Evolutionary conservation across 768 basidiomycete species (phyloP).

Genomic region (Boletus rubropictus): DNA sequence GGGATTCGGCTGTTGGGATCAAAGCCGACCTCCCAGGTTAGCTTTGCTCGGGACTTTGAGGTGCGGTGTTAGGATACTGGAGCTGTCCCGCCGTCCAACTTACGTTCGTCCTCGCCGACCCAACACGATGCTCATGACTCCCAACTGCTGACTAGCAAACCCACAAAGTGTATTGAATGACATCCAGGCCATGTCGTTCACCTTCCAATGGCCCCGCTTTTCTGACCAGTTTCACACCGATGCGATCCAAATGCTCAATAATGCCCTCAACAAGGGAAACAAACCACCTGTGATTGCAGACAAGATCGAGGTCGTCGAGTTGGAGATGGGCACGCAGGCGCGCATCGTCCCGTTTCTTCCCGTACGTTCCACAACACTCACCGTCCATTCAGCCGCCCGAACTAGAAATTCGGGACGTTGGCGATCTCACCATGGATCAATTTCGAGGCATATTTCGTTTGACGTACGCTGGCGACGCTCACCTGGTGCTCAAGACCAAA

Average conservation of each 20-base stretch:
- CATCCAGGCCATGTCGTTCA: constrained; percentile 61
- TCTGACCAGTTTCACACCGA: constrained; percentile 94
- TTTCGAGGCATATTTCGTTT: constrained; percentile 96
- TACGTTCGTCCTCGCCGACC: constrained; percentile 13
- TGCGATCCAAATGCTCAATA: constrained; percentile 95
- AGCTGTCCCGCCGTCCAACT: constrained; percentile 2
- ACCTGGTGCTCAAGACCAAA: constrained; percentile 81
- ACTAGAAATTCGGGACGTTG: constrained; percentile 94
- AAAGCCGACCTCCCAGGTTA: too few relatives aligned
- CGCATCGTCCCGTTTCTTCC: constrained; percentile 14
- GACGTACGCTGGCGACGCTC: constrained; percentile 91
- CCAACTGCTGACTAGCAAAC: constrained; percentile 1
- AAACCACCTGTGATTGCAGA: constrained; percentile 98
- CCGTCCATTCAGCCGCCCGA: constrained; percentile 75
- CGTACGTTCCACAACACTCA: too few relatives aligned
- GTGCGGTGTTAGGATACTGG: neutral
- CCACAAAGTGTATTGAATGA: neutral
- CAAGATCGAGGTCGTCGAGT: constrained; percentile 93
- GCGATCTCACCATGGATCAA: constrained; percentile 90
- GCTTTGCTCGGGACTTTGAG: neutral
- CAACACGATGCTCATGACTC: constrained; percentile 19
- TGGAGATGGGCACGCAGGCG: constrained; percentile 99
- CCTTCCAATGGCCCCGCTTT: constrained; percentile 95
- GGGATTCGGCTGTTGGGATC: neutral
- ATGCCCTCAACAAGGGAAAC: constrained; percentile 94